Evolutionary conservation across 2,329 filamentous ascomycete species (phyloP).

Genomic region (Ophiosphaerella korrae): DNA sequence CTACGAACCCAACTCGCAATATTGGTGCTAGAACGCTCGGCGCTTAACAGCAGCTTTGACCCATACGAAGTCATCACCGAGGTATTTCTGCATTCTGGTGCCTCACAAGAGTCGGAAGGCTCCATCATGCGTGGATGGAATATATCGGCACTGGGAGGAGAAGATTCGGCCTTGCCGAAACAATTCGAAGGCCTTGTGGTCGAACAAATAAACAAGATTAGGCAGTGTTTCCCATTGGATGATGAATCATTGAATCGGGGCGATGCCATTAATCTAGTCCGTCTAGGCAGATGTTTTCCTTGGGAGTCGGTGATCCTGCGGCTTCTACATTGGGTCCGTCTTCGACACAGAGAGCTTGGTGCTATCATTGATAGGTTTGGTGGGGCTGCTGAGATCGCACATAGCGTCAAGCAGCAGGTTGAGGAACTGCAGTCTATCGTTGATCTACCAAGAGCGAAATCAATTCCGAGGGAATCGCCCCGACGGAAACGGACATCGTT

Average conservation of each 20-base stretch:
- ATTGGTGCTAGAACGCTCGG: slow-evolving; percentile 44
- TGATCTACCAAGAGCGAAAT: slow-evolving; percentile 4
- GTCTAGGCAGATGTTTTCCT: slow-evolving; percentile 53
- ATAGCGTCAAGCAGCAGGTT: slow-evolving; percentile 32
- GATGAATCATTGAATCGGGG: slow-evolving; percentile 36
- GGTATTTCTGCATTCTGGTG: slow-evolving; percentile 48
- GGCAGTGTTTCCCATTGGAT: slow-evolving; percentile 38
- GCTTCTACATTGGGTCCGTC: slow-evolving; percentile 54
- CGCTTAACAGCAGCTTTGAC: slow-evolving; percentile 42
- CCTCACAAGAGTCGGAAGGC: slow-evolving; percentile 10
- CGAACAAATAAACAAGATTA: slow-evolving; percentile 48
- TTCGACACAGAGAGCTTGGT: slow-evolving; percentile 53
- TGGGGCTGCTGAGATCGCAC: slow-evolving; percentile 49
- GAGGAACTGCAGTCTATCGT: slow-evolving; percentile 14
- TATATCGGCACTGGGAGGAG: slow-evolving; percentile 44
- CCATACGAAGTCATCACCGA: slow-evolving; percentile 47
- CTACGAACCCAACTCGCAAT: slow-evolving; percentile 63
- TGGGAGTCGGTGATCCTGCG: slow-evolving; percentile 57
- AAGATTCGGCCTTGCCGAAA: slow-evolving; percentile 44
- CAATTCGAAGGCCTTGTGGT: slow-evolving; percentile 42
- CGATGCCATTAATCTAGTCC: slow-evolving; percentile 49
- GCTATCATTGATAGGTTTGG: slow-evolving; percentile 50
- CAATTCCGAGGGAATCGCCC: slow-evolving; percentile 17
- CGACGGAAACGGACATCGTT: slow-evolving; percentile 36
- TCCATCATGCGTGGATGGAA: slow-evolving; percentile 42